A percentile compares a stretch with the other conserved stretches of the same genome.
Conservation (phyloP, 2,329 filamentous ascomycete genomes). For the Lojkania enalia region DNA sequence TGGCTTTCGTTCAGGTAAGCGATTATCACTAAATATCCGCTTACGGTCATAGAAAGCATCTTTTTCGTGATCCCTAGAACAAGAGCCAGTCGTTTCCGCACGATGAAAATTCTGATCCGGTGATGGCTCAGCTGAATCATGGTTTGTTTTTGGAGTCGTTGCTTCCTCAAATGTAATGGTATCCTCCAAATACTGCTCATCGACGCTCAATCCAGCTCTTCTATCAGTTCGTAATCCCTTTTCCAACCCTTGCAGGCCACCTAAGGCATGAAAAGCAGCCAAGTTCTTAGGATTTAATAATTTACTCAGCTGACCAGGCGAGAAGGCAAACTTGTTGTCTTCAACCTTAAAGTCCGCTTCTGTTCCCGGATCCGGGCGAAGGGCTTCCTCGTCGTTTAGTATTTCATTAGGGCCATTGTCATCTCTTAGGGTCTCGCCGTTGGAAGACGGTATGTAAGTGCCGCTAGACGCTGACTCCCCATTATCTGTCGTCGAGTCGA, state of each 20-base stretch:
- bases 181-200: conserved; percentile 68
- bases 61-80: conserved; percentile 30
- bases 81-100: conserved; percentile 21
- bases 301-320: conserved; percentile 79
- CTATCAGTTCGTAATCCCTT: conserved; percentile 71
- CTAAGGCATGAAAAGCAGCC: conserved; percentile 73
- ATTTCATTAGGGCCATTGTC: conserved; percentile 55
- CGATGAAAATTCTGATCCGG: conserved; percentile 10
- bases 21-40: conserved; percentile 70
- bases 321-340: conserved; percentile 80
- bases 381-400: conserved; percentile 67
- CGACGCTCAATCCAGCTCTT: conserved; percentile 67
- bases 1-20: conserved; percentile 68
- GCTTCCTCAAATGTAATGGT: conserved; percentile 70
- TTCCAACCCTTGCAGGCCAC: conserved; percentile 72
- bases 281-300: conserved; percentile 79
- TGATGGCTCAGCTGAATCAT: conserved; percentile 24
- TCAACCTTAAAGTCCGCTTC: conserved; percentile 75
- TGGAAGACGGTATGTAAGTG: conserved; percentile 57
- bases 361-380: conserved; percentile 75
- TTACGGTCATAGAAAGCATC: conserved; percentile 63
- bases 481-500: conserved; percentile 64
- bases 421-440: conserved; percentile 48
- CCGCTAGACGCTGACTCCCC: conserved; percentile 60
- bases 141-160: conserved; percentile 31